Conservation (phyloP, 805 yeast genomes). For the Wickerhamiella australiensis region DNA sequence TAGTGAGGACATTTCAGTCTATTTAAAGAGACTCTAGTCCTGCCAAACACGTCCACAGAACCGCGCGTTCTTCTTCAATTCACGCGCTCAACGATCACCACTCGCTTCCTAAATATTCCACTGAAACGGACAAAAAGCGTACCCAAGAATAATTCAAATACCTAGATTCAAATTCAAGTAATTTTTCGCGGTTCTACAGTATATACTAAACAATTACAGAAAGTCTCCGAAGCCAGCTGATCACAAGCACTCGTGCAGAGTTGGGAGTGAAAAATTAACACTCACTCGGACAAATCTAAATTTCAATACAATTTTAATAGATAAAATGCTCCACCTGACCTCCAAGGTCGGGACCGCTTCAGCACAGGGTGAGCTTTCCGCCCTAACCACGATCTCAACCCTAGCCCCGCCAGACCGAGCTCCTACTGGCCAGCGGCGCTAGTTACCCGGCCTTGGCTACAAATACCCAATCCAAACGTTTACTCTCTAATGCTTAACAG, state of each 20-base stretch:
- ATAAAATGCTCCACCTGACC: background rate
- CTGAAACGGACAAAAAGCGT: no score
- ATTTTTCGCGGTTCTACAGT: no score
- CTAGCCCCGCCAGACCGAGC: slow-evolving; percentile 3
- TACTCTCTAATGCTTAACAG: slow-evolving; percentile 21
- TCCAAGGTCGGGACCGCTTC: background rate
- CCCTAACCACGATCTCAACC: slow-evolving; percentile 11
- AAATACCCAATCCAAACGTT: slow-evolving; percentile 10
- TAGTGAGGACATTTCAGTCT: no score
- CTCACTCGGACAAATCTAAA: background rate
- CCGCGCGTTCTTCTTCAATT: no score
- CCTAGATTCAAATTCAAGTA: no score
- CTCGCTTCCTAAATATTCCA: no score
- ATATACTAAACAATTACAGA: no score
- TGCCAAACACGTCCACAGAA: no score
- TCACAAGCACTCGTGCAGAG: no score
- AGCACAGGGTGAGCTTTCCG: background rate
- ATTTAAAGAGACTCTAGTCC: background rate
- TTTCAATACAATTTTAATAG: background rate
- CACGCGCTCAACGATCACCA: no score
- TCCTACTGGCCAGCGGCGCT: background rate
- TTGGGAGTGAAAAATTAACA: background rate
- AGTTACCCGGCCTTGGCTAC: slow-evolving; percentile 12
- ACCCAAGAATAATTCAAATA: no score
- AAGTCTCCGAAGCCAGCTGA: no score